These are phyloP conservation scores for Monilinia fructicola DNA, from an alignment of 2,329 filamentous ascomycete species.

Conservation along the genomic window DNA sequence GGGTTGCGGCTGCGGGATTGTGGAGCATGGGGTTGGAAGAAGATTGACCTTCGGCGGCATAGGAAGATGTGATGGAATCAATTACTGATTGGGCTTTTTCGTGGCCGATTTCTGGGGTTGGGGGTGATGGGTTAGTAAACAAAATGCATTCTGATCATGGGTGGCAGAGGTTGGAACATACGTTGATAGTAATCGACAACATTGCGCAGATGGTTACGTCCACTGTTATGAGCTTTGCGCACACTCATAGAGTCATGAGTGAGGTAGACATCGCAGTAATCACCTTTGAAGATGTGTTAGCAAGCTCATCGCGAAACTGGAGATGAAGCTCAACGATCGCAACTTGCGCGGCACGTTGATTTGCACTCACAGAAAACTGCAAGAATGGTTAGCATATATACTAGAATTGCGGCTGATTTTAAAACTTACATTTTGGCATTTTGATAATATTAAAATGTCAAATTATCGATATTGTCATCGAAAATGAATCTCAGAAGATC, in stretches of 20 bases:
- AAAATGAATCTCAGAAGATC: slow-evolving; percentile 23
- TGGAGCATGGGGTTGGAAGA: slow-evolving; percentile 78
- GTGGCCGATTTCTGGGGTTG: slow-evolving; percentile 81
- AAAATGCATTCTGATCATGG: not conserved
- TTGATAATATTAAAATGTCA: slow-evolving; percentile 44
- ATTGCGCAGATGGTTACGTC: slow-evolving; percentile 94
- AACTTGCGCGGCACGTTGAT: slow-evolving; percentile 19
- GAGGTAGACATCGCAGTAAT: slow-evolving; percentile 99
- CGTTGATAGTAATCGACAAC: slow-evolving; percentile 98
- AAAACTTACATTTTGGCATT: slow-evolving; percentile 83
- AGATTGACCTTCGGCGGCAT: slow-evolving; percentile 89
- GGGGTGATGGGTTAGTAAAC: not conserved
- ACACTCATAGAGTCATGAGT: slow-evolving; percentile 99
- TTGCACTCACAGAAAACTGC: slow-evolving; percentile 69
- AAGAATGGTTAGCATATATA: slow-evolving; percentile 42
- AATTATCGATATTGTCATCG: slow-evolving; percentile 14
- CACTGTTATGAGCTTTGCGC: slow-evolving; percentile 96
- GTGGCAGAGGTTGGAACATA: slow-evolving; percentile 44
- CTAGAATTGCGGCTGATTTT: slow-evolving; percentile 22
- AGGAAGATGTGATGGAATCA: slow-evolving; percentile 94
- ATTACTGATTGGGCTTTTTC: slow-evolving; percentile 99
- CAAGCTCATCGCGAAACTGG: slow-evolving; percentile 19
- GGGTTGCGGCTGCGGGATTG: slow-evolving; percentile 51
- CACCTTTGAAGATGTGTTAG: slow-evolving; percentile 51
- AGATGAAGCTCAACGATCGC: slow-evolving; percentile 15